A percentile compares a stretch with the other conserved stretches of the same genome.
Evolutionary conservation across 441 rosid species (phyloP).

Genomic region (Rhodomyrtus psidioides): DNA sequence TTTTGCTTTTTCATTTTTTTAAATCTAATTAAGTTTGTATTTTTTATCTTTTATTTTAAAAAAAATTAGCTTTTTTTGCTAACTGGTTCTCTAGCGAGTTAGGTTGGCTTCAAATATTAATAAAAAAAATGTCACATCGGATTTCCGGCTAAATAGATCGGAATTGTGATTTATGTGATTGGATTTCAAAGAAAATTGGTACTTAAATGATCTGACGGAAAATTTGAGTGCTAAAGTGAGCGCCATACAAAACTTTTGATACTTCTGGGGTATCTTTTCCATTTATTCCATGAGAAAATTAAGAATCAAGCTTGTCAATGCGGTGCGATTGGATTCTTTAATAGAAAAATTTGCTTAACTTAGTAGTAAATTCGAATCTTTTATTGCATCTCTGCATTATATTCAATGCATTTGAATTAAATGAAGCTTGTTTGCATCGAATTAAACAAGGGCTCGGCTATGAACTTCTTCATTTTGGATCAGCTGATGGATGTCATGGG

Average conservation of each 20-base stretch:
- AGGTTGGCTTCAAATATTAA: no score
- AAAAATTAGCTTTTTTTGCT: no score
- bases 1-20: no score
- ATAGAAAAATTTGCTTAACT: neutral
- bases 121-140: no score
- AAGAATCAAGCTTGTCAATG: neutral
- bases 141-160: no score
- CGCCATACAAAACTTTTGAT: no score
- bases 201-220: neutral
- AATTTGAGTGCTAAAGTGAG: neutral
- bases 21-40: no score
- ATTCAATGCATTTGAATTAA: neutral
- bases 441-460: neutral
- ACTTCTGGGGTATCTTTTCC: neutral
- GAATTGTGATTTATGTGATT: no score
- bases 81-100: no score
- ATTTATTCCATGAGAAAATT: neutral
- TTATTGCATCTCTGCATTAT: neutral
- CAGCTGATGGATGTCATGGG: neutral
- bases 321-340: neutral
- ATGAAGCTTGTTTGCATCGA: neutral
- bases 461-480: neutral
- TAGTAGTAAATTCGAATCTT: neutral
- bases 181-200: no score
- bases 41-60: no score